Base-by-base conservation (phyloP, 2,329 filamentous ascomycete genomes). In the Diaporthe aspalathi region DNA sequence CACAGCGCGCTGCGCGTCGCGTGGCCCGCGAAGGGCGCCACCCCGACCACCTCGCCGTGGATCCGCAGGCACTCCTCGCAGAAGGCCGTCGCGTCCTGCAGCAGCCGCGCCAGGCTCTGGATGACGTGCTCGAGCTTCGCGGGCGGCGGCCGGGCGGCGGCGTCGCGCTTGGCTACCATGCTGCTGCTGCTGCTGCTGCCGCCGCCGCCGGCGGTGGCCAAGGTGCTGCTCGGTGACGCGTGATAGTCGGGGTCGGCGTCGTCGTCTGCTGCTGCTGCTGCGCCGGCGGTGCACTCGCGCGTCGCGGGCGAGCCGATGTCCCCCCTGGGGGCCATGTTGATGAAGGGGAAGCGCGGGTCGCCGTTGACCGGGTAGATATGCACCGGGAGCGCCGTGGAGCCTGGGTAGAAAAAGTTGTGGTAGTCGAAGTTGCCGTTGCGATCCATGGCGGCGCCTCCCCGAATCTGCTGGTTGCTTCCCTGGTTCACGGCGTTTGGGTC, bases 31-130 rank as follows among this genome's bases (percentile, higher is more conserved):
- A 81, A 80, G 4, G 73, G 69, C 29, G 71, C 73, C 14, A 86
- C 74, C 29, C 74, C 76, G 73, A 84, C 82, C 67, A 79, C 75
- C 6, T 72, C 65, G 63, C 79, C 72, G 75, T 87, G 86, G 40
- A 82, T 82, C 3, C 78, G 73, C 65, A 67, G 47, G 32, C 62
- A 57, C 4, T 29, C 53, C 11, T 56, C 50, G 62, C 32, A 73
- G 57, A 73, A 72, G 7, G 11, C 2, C 5, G 57, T 67, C 12
- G 70, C 70, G 45, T 70, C 67, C n/a, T n/a, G 20, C 35, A 73
- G 62, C 1, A 67, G 67, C 54, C 63, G 47, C 12, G 60, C 50
- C 16, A 72, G 67, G 7, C 65, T 47, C 29, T 72, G 66, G 5
- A 70, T 17, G 29, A 56, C 53, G 22, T 54, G 38, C 5, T 65